Evolutionary conservation across 2,329 filamentous ascomycete species (phyloP).

Genomic region (Metarhizium humberi): DNA sequence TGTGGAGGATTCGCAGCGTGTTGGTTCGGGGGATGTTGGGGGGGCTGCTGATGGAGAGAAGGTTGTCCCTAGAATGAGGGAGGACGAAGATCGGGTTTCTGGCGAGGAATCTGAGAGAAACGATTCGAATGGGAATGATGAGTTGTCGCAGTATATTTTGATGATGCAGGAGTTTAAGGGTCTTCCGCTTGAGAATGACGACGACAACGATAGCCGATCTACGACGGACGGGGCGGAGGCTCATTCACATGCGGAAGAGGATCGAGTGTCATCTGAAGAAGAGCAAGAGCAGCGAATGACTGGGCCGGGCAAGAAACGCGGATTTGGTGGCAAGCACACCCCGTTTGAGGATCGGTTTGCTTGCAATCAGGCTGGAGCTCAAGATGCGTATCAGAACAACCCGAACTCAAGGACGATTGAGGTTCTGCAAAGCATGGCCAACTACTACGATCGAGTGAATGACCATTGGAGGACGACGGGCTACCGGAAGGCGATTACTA

Average conservation of each 20-base stretch:
- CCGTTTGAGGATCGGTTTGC: conserved; percentile 40
- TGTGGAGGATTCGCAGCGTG: conserved; percentile 16
- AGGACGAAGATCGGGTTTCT: background rate
- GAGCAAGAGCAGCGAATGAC: background rate
- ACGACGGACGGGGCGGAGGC: background rate
- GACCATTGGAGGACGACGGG: conserved; percentile 69
- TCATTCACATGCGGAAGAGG: conserved; percentile 2
- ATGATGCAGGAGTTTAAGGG: conserved; percentile 51
- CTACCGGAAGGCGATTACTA: conserved; percentile 71
- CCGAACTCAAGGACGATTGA: conserved; percentile 71
- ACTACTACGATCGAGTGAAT: conserved; percentile 64
- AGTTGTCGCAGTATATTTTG: conserved; percentile 54
- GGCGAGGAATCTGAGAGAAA: background rate
- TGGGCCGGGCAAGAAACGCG: background rate
- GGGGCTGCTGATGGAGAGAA: conserved; percentile 1
- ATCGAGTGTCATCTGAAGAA: background rate
- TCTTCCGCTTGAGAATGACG: conserved; percentile 44
- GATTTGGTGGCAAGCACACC: conserved; percentile 16
- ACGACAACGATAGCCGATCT: conserved; percentile 30
- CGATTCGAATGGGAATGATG: conserved; percentile 30
- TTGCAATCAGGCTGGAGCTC: conserved; percentile 44
- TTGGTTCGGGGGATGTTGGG: conserved; percentile 14
- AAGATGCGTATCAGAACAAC: conserved; percentile 36
- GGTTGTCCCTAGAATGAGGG: background rate
- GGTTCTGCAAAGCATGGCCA: conserved; percentile 67